Conservation (phyloP, 768 basidiomycete species). For the Boletus speciosus region DNA sequence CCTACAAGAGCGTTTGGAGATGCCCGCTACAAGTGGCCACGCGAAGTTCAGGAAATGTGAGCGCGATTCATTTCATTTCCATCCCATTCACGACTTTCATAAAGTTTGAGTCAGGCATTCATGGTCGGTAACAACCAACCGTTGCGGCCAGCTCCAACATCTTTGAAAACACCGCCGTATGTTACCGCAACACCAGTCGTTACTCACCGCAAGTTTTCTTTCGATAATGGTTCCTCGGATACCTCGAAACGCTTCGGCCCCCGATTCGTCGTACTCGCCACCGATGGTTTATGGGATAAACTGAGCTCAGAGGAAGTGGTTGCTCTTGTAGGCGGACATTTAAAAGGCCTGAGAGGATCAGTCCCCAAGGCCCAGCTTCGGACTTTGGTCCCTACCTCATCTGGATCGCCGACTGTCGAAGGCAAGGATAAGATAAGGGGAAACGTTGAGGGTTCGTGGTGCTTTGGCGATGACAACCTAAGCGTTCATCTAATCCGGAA, state of each 20-base stretch:
- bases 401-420: slow-evolving; percentile 54
- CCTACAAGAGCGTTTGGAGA: slow-evolving; percentile 87
- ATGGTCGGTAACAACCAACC: slow-evolving; percentile 57
- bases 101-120: slow-evolving; percentile 62
- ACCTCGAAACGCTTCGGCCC: slow-evolving; percentile 26
- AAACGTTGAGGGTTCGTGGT: slow-evolving; percentile 54
- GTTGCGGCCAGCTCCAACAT: slow-evolving; percentile 55
- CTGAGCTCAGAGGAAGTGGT: slow-evolving; percentile 83
- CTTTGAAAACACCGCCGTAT: slow-evolving; percentile 88
- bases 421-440: slow-evolving; percentile 52
- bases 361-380: slow-evolving; percentile 58
- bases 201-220: slow-evolving; percentile 66
- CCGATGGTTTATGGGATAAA: slow-evolving; percentile 79
- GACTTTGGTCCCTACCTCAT: slow-evolving; percentile 49
- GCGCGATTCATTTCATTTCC: slow-evolving; percentile 19
- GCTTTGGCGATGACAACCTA: slow-evolving; percentile 75
- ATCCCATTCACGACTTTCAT: not conserved
- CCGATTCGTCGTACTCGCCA: slow-evolving; percentile 86
- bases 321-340: slow-evolving; percentile 77
- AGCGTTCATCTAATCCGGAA: slow-evolving; percentile 85
- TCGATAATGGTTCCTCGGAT: slow-evolving; percentile 33
- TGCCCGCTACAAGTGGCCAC: slow-evolving; percentile 85
- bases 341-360: slow-evolving; percentile 65
- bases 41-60: slow-evolving; percentile 67
- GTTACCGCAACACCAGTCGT: slow-evolving; percentile 83